Percentiles rank a stretch among this genome's conserved stretches.
Evolutionary conservation across 2,329 filamentous ascomycete genomes (phyloP).

Genomic region (Furcasterigmium sp.): DNA sequence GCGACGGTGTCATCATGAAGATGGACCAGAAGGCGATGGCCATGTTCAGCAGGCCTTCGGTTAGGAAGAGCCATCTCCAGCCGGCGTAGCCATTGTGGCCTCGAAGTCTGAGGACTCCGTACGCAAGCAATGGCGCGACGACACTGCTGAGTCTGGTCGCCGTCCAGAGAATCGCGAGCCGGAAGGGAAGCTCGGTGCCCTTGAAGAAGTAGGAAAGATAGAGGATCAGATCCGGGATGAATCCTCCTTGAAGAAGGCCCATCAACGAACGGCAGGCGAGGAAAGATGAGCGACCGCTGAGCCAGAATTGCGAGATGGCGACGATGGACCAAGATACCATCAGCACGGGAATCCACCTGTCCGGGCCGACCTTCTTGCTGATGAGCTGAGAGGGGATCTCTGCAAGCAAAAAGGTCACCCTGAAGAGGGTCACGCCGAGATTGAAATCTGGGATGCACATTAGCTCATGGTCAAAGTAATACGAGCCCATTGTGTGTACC

Average conservation of each 20-base stretch:
- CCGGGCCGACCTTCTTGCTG: conserved; percentile 41
- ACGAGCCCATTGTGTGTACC: background rate
- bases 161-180: conserved; percentile 27
- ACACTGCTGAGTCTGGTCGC: conserved; percentile 22
- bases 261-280: conserved; percentile 28
- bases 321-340: conserved; percentile 30
- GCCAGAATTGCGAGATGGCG: conserved; percentile 24
- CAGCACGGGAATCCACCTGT: conserved; percentile 42
- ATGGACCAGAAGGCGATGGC: conserved; percentile 14
- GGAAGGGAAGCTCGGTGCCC: conserved; percentile 22
- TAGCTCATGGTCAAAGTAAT: conserved; percentile 6
- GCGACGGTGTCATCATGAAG: conserved; percentile 21
- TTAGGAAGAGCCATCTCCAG: conserved; percentile 43
- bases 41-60: conserved; percentile 33
- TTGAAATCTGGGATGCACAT: conserved; percentile 36
- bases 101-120: conserved; percentile 25
- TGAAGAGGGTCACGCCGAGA: conserved; percentile 40
- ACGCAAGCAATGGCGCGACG: conserved; percentile 25
- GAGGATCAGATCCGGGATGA: conserved; percentile 25
- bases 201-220: conserved; percentile 25
- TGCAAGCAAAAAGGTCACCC: conserved; percentile 45
- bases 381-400: conserved; percentile 58
- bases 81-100: conserved; percentile 23
- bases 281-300: conserved; percentile 21
- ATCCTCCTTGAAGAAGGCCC: conserved; percentile 51